Conservation (phyloP, 1,284 basidiomycete genomes). For the Thecaphora thlaspeos region DNA sequence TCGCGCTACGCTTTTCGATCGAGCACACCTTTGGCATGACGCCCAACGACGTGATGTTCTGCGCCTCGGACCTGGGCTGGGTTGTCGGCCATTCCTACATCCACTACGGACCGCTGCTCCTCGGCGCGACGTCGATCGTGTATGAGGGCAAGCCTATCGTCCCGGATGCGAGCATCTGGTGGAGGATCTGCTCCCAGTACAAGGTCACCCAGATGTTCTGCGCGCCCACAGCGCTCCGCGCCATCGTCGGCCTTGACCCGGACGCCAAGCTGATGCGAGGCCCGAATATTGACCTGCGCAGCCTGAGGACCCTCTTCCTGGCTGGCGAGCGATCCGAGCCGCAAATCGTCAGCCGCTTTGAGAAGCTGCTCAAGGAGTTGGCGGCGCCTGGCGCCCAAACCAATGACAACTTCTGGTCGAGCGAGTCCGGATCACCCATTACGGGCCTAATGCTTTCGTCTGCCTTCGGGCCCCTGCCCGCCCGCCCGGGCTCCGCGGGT, state of each 20-base stretch:
- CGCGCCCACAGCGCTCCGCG: slow-evolving; percentile 48
- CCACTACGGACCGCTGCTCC: slow-evolving; percentile 48
- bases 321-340: slow-evolving; percentile 52
- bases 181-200: slow-evolving; percentile 41
- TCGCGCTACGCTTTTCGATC: slow-evolving; percentile 45
- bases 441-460: slow-evolving; percentile 41
- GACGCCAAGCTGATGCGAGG: slow-evolving; percentile 44
- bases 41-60: slow-evolving; percentile 38
- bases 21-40: slow-evolving; percentile 48
- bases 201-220: slow-evolving; percentile 45
- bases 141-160: slow-evolving; percentile 56
- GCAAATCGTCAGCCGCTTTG: slow-evolving; percentile 43
- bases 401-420: slow-evolving; percentile 55
- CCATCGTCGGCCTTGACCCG: slow-evolving; percentile 48
- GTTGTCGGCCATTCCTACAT: slow-evolving; percentile 40
- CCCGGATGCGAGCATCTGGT: slow-evolving; percentile 52
- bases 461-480: slow-evolving; percentile 28
- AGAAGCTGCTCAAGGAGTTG: slow-evolving; percentile 34
- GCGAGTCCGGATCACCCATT: slow-evolving; percentile 50
- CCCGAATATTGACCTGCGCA: slow-evolving; percentile 31
- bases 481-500: slow-evolving; percentile 46
- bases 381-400: slow-evolving; percentile 46
- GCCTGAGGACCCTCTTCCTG: slow-evolving; percentile 47
- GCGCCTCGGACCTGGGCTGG: slow-evolving; percentile 44
- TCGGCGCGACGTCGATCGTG: slow-evolving; percentile 47